Base-by-base conservation (phyloP, 2,329 filamentous ascomycete genomes). In the Scytalidium lignicola region DNA sequence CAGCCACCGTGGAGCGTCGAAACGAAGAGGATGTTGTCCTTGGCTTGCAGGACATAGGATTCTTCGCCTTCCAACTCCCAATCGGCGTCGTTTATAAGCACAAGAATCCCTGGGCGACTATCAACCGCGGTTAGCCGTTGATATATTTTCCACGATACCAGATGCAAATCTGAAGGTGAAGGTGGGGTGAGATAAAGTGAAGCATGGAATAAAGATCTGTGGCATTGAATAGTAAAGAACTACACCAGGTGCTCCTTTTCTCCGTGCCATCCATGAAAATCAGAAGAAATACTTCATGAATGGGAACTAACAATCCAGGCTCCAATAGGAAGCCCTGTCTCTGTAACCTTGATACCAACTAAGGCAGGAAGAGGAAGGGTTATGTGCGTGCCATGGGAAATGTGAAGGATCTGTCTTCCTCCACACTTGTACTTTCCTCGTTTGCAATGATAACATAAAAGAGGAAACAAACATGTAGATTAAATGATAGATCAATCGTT, bases 11-110 rank as follows among this genome's bases (percentile, higher is more conserved):
- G 93, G 53, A 99, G 75, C 17, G 93, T 99, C 53, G 91, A 96
- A 54, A 99, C 91, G 70, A 99, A 99, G 57, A 97, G 75, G 59
- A 99, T 88, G 64, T 88, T 92, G 72, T 99, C 93, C 51, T 83
- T 80, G 53, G 75, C 70, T 69, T 92, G 83, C 50, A 99, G 71
- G 69, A 90, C 85, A 65, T 97, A 97, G 57, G 83, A 79, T 65
- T 93, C 90, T 70, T 97, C 92, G 17, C 91, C 93, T 70, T 97
- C 93, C 12, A 99, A 80, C 68, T 97, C 93, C 93, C 93, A 99
- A 67, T 99, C 93, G 21, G 90, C 89, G 61, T 99, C 93, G 65
- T 99, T 99, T 68, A 99, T 95, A 50, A 99, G 77, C 22, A 96
- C 92, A 41, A 99, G 80, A 66, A 99, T 96, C 2, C 93, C 93